Conservation (phyloP, 2,329 filamentous ascomycete genomes). For the Calonectria fujianensis region DNA sequence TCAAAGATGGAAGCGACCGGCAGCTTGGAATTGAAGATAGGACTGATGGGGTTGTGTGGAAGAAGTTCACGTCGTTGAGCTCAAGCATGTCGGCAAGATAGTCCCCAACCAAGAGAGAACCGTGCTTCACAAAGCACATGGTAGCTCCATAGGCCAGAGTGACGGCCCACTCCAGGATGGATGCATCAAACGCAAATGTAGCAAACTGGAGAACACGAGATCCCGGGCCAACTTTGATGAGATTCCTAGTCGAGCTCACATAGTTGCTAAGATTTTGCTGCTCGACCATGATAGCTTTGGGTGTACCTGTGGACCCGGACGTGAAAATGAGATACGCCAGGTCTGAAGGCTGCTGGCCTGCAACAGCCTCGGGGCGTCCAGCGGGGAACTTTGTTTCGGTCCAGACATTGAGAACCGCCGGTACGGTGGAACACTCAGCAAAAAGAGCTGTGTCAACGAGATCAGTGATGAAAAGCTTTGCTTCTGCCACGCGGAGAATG, state of each 20-base stretch:
- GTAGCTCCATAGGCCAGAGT: constrained; percentile 1
- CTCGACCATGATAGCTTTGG: neutral
- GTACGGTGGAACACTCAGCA: neutral
- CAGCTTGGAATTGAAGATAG: neutral
- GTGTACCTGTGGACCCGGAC: neutral
- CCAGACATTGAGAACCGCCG: neutral
- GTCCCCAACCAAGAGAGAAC: neutral
- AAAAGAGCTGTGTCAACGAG: neutral
- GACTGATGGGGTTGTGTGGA: constrained; percentile 2
- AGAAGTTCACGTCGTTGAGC: neutral
- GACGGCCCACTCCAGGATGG: constrained; percentile 4
- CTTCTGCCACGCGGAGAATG: neutral
- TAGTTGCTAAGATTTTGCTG: constrained; percentile 2
- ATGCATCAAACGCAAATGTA: constrained; percentile 4
- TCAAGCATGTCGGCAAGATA: constrained; percentile 4
- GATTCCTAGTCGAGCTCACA: neutral
- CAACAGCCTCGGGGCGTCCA: neutral
- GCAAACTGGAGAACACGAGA: constrained; percentile 1
- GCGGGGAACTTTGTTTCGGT: neutral
- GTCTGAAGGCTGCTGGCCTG: neutral
- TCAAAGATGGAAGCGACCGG: neutral
- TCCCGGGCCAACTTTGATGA: neutral
- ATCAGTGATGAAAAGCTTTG: neutral
- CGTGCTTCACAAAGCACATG: neutral
- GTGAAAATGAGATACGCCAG: neutral